Percentiles rank a stretch among this genome's conserved stretches.
Conservation (phyloP, 768 basidiomycete species). For the Lentinula edodes region DNA sequence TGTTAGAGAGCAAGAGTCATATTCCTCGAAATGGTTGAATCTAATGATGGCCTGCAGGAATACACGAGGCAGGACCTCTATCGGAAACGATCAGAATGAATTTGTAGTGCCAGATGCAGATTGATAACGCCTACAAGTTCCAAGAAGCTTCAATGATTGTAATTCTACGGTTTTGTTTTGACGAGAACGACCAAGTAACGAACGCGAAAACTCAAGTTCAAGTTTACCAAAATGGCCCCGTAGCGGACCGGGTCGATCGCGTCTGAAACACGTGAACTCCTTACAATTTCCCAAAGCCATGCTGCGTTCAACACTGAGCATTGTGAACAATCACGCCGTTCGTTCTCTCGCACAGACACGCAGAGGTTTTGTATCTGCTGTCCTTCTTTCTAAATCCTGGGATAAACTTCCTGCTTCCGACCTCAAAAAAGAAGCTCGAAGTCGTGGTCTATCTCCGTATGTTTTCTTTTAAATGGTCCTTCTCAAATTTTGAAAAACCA, state of each 20-base stretch:
- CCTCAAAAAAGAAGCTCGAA: slow-evolving; percentile 48
- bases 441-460: slow-evolving; percentile 52
- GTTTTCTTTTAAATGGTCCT: slow-evolving; percentile 13
- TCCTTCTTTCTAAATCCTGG: slow-evolving; percentile 53
- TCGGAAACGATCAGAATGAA: slow-evolving; percentile 2
- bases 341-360: slow-evolving; percentile 13
- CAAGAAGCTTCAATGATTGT: neutral
- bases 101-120: neutral
- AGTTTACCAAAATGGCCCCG: no score
- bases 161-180: no score
- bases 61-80: slow-evolving; percentile 51
- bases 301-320: neutral
- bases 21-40: slow-evolving; percentile 20
- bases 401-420: slow-evolving; percentile 43
- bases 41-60: slow-evolving; percentile 36
- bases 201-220: no score
- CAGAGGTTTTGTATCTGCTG: slow-evolving; percentile 44
- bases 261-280: neutral
- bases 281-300: neutral
- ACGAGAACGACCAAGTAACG: no score
- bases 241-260: no score
- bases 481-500: slow-evolving; percentile 1
- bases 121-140: neutral
- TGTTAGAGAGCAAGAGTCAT: slow-evolving; percentile 21
- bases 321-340: neutral